phyloP scores from a whole-genome alignment of 257 asterid species.

The Leptodermis oblonga region DNA sequence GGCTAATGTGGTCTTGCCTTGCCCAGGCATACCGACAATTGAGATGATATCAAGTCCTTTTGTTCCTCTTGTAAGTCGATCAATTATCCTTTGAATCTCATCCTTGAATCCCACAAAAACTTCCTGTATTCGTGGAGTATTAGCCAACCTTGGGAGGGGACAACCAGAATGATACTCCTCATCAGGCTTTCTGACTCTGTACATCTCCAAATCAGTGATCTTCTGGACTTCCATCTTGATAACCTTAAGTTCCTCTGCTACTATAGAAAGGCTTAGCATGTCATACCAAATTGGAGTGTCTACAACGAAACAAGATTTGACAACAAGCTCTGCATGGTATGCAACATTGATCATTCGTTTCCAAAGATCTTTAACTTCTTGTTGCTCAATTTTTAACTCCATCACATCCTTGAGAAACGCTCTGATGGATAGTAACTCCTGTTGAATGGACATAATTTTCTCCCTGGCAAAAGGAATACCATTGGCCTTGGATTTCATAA shows the following conservation, averaged over 20 bases:
- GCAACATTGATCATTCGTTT: not conserved
- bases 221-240: not conserved
- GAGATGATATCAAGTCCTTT: too few species aligned
- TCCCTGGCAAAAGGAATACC: not conserved
- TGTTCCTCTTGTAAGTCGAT: too few species aligned
- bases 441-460: not conserved
- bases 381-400: slow-evolving; percentile 1
- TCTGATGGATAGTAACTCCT: not conserved
- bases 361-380: slow-evolving; percentile 3
- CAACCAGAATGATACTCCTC: not conserved
- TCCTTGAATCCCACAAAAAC: not conserved
- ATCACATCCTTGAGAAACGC: not conserved
- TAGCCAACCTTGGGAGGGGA: not conserved
- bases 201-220: not conserved
- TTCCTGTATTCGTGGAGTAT: not conserved
- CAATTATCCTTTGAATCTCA: not conserved
- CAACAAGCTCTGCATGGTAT: slow-evolving; percentile 5
- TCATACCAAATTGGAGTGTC: slow-evolving; percentile 8
- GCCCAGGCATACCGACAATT: too few species aligned
- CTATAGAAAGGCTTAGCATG: not conserved
- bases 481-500: not conserved
- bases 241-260: not conserved
- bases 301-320: not conserved
- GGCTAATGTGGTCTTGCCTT: too few species aligned
- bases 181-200: not conserved